Percentiles rank a stretch among this genome's conserved stretches.
Conservation (phyloP, 129 eudicot species). For the Centaurea solstitialis region DNA sequence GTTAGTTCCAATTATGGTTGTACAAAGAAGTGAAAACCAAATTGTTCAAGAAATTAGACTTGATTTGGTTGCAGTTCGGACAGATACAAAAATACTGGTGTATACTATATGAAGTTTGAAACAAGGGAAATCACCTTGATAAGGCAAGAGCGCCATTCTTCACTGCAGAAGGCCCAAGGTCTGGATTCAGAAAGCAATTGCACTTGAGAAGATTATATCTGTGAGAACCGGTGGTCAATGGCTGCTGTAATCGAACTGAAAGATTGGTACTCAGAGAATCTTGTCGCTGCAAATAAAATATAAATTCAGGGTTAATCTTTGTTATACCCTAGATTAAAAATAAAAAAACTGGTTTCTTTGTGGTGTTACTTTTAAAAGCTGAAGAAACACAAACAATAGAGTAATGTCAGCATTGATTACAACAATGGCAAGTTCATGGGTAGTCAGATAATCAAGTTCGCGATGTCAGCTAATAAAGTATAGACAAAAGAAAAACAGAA, state of each 20-base stretch:
- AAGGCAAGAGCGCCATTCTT: slow-evolving; percentile 64
- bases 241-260: slow-evolving; percentile 43
- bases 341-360: neutral
- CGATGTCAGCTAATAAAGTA: neutral
- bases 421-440: neutral
- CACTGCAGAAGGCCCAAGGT: slow-evolving; percentile 41
- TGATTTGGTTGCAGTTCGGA: neutral
- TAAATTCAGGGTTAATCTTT: slow-evolving; percentile 11
- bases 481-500: neutral
- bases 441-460: neutral
- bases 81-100: neutral
- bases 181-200: slow-evolving; percentile 50
- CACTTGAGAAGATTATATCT: slow-evolving; percentile 48
- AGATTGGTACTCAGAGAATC: slow-evolving; percentile 54
- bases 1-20: neutral
- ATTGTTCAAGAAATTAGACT: neutral
- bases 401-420: neutral
- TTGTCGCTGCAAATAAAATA: slow-evolving; percentile 51
- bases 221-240: slow-evolving; percentile 35
- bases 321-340: neutral
- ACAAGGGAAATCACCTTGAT: slow-evolving; percentile 49
- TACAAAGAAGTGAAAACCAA: neutral
- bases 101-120: too few relatives aligned
- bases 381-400: neutral
- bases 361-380: neutral